phyloP scores from a whole-genome alignment of 768 basidiomycete genomes.

The Cyathus striatus region DNA sequence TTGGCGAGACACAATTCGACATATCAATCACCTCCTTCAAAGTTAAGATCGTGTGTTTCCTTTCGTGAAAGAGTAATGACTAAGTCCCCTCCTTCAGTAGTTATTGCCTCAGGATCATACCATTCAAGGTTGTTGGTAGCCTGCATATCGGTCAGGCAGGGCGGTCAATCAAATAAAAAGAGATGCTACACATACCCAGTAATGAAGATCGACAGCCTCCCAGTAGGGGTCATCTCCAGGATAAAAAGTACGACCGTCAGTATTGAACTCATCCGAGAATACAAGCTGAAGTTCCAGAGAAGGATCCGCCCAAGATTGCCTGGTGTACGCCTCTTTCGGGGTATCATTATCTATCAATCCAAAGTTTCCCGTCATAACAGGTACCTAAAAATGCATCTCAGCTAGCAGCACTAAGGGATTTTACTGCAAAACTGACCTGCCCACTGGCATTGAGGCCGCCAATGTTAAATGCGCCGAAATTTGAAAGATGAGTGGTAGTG shows the following conservation, averaged over 20 bases:
- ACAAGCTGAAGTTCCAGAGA: slow-evolving; percentile 46
- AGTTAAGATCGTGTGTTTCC: slow-evolving; percentile 63
- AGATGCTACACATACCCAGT: slow-evolving; percentile 59
- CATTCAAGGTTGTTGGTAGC: slow-evolving; percentile 71
- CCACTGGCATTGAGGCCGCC: slow-evolving; percentile 61
- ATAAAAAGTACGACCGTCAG: slow-evolving; percentile 69
- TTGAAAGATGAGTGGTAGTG: slow-evolving; percentile 14
- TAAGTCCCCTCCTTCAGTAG: slow-evolving; percentile 67
- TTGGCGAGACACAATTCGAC: neutral
- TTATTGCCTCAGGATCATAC: slow-evolving; percentile 82
- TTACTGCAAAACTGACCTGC: slow-evolving; percentile 32
- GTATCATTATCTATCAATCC: slow-evolving; percentile 55
- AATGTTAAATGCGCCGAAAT: slow-evolving; percentile 28
- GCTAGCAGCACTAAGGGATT: slow-evolving; percentile 1
- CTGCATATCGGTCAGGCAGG: slow-evolving; percentile 14
- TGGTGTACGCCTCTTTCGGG: slow-evolving; percentile 47
- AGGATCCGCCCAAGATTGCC: slow-evolving; percentile 55
- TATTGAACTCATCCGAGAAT: slow-evolving; percentile 79
- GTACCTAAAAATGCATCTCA: slow-evolving; percentile 39
- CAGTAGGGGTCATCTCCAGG: slow-evolving; percentile 83
- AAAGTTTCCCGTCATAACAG: slow-evolving; percentile 47
- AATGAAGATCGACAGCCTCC: slow-evolving; percentile 77
- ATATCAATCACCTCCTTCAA: slow-evolving; percentile 52
- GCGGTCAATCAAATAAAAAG: neutral
- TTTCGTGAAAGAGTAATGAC: slow-evolving; percentile 66